Evolutionary conservation across 1,284 basidiomycete species (phyloP).

Genomic region (Cutaneotrichosporon cyanovorans): DNA sequence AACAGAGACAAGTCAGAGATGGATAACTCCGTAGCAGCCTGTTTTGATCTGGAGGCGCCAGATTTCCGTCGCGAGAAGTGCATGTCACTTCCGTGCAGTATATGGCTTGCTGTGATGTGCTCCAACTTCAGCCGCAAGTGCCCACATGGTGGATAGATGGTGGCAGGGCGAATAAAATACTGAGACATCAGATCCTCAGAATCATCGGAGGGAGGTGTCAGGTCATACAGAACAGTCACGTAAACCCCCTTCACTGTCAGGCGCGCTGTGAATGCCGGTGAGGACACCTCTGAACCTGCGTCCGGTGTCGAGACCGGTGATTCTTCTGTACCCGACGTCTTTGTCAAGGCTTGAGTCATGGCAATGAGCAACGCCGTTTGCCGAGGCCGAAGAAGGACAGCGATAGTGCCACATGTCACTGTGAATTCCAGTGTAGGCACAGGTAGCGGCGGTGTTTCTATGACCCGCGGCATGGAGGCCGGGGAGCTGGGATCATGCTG

Average conservation of each 20-base stretch:
- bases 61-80: constrained; percentile 6
- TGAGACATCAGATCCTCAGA: constrained; percentile 4
- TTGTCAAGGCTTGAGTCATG: neutral
- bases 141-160: constrained; percentile 26
- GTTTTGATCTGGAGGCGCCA: constrained; percentile 3
- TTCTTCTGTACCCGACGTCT: neutral
- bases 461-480: neutral
- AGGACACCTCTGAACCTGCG: neutral
- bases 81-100: constrained; percentile 4
- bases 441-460: constrained; percentile 1
- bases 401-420: constrained; percentile 23
- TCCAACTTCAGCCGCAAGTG: constrained; percentile 39
- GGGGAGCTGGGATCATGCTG: constrained; percentile 1
- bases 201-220: constrained; percentile 4
- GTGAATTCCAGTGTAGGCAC: constrained; percentile 22
- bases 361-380: constrained; percentile 23
- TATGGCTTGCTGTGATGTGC: constrained; percentile 20
- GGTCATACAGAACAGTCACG: constrained; percentile 29
- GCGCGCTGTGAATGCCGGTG: constrained; percentile 18
- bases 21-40: constrained; percentile 16
- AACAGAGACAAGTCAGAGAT: constrained; percentile 30
- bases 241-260: constrained; percentile 28
- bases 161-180: constrained; percentile 33
- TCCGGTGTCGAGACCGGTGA: neutral
- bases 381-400: constrained; percentile 23